Base-by-base conservation (phyloP, 2,329 filamentous ascomycete species). In the Cladophialophora chaetospira region DNA sequence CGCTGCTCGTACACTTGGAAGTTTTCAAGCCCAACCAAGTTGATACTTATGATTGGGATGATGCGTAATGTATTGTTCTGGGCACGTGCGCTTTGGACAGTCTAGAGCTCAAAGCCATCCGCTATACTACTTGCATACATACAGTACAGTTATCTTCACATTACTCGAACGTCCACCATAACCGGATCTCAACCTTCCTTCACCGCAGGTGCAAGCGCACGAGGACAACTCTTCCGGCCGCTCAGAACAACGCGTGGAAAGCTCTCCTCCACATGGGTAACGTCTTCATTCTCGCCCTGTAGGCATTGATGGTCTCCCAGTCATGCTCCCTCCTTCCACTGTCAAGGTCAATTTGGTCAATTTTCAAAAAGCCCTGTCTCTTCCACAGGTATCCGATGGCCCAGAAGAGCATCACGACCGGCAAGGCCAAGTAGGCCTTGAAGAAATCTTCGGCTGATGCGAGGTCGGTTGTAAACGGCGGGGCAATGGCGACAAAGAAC, bases 401-500 rank as follows among this genome's bases (percentile, higher is more conserved):
- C 78, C 81, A 85, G 70, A 85, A 65, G 35, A 55, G 49, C 15
- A 55, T 23, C 13, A 55, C 45, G 9, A 55, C 52, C 3, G 52
- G 52, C 10, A 55, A 19, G 11, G 52, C 33, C 19, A 38, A 19
- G 33, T 33, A 33, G 13, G 40, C 42, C 33, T 38, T 33, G 52
- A 55, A 55, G 44, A 55, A 55, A 23, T 38, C 52, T 25, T 55
- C 45, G 44, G 52, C 52, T 25, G 2, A 28, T 19, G 17, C 33
- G 23, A 55, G 35, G 2, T 45, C 35, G 23, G 35, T 49, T 5
- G 43, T 48, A 26, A 33, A 33, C 3, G 52, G 52, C 11, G 52
- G 52, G 5, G 52, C 52, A 19, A 89, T 85, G 25, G 88, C 90
- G 48, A 88, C 86, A 88, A 91, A 96, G 76, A 96, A 93, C 71